A percentile compares a stretch with the other conserved stretches of the same genome.
phyloP scores from a whole-genome alignment of 2,329 filamentous ascomycete genomes.

The Aspergillus thermomutatus region DNA sequence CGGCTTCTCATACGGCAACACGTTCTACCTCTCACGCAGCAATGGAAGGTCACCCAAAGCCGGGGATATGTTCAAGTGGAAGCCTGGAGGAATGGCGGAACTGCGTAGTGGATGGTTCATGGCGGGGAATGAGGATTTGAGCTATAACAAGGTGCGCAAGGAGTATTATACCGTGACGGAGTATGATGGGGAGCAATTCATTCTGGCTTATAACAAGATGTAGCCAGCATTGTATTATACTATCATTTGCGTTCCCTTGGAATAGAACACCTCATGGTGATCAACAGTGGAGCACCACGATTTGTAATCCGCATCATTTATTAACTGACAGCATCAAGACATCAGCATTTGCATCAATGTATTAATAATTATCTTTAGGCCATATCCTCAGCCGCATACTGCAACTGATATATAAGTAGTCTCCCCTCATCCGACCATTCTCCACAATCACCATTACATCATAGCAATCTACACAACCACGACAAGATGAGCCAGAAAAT shows the following conservation, averaged over 20 bases:
- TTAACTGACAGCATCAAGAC: neutral
- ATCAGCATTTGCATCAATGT: neutral
- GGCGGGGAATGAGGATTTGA: conserved; percentile 32
- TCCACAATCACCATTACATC: neutral
- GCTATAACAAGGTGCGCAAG: conserved; percentile 25
- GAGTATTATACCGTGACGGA: conserved; percentile 24
- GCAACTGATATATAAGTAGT: neutral
- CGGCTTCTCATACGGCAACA: conserved; percentile 29
- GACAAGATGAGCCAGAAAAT: conserved; percentile 19
- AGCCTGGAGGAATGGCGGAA: conserved; percentile 21
- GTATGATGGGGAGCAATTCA: neutral
- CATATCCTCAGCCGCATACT: neutral
- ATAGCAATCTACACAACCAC: neutral
- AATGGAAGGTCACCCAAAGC: conserved; percentile 23
- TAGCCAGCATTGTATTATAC: neutral
- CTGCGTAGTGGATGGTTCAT: conserved; percentile 17
- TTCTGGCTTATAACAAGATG: neutral
- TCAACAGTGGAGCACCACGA: neutral
- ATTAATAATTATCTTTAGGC: neutral
- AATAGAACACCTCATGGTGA: too few species aligned
- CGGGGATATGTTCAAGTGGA: conserved; percentile 34
- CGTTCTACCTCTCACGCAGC: conserved; percentile 33
- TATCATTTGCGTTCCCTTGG: too few species aligned
- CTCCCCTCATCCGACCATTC: neutral
- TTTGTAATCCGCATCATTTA: neutral